A percentile compares a stretch with the other conserved stretches of the same genome.
These are phyloP conservation scores for Protostelium mycophagum DNA, from an alignment of 78 protist species.

Conservation along the genomic window DNA sequence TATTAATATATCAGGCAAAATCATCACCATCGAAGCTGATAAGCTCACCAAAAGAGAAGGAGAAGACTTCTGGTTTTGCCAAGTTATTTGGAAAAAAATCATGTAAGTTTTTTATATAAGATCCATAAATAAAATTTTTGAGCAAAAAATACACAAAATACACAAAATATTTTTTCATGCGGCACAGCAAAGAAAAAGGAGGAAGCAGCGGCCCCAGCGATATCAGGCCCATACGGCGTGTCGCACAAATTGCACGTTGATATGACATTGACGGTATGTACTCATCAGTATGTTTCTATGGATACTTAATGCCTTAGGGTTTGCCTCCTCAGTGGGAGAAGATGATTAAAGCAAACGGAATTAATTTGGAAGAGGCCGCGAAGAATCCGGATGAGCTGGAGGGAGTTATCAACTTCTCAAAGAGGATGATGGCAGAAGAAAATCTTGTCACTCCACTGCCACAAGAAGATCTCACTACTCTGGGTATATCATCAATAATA, in stretches of 20 bases:
- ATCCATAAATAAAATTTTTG: too few species aligned
- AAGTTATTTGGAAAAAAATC: too few species aligned
- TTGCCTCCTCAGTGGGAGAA: not conserved
- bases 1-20: too few species aligned
- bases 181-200: not conserved
- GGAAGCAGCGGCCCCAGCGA: not conserved
- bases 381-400: not conserved
- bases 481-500: too few species aligned
- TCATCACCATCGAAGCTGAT: too few species aligned
- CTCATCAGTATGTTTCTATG: too few species aligned
- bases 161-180: too few species aligned
- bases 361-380: not conserved
- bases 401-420: not conserved
- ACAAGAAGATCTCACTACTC: not conserved
- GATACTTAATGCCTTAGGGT: too few species aligned
- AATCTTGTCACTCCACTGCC: not conserved
- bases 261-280: not conserved
- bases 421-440: not conserved
- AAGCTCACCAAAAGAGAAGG: too few species aligned
- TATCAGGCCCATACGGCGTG: not conserved
- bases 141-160: too few species aligned
- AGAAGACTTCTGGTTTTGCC: too few species aligned
- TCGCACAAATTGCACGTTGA: not conserved
- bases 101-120: too few species aligned
- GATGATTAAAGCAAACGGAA: not conserved